phyloP scores from a whole-genome alignment of 192 early-diverging fungal species.

The Oehlia diaphana region DNA sequence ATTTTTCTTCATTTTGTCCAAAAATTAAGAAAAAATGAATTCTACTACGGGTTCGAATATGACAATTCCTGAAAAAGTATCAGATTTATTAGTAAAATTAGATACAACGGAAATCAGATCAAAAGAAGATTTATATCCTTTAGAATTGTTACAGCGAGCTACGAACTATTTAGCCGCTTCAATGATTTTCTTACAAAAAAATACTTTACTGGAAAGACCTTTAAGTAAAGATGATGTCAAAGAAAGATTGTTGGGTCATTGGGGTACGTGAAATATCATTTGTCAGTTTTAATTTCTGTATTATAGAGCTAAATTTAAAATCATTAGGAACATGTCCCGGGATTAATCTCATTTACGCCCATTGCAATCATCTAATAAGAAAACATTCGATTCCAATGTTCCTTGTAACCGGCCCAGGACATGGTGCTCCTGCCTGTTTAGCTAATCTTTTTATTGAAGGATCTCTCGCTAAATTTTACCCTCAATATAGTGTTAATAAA shows the following conservation, averaged over 20 bases:
- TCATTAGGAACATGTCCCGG: slow-evolving; percentile 42
- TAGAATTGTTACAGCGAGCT: slow-evolving; percentile 24
- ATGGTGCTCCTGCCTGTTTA: slow-evolving; percentile 45
- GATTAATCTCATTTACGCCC: slow-evolving; percentile 45
- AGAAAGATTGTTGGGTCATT: slow-evolving; percentile 43
- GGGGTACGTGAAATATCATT: slow-evolving; percentile 31
- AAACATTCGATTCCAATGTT: slow-evolving; percentile 41
- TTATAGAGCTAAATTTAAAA: background rate
- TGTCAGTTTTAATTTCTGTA: background rate
- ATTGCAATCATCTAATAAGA: slow-evolving; percentile 44
- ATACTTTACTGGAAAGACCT: slow-evolving; percentile 27
- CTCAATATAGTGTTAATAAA: slow-evolving; percentile 30
- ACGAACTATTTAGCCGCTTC: slow-evolving; percentile 47
- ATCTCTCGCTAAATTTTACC: slow-evolving; percentile 43
- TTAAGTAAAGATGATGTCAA: slow-evolving; percentile 41
- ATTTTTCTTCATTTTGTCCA: too few species aligned
- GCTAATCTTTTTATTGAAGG: slow-evolving; percentile 48
- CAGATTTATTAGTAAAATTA: background rate
- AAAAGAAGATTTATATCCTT: slow-evolving; percentile 14
- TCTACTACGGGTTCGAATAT: background rate
- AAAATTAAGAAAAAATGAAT: too few species aligned
- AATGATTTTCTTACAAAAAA: slow-evolving; percentile 49
- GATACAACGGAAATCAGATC: background rate
- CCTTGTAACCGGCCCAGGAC: slow-evolving; percentile 48
- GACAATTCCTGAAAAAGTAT: background rate